A percentile compares a stretch with the other conserved stretches of the same genome.
These are phyloP conservation scores for Elymus sibiricus DNA, from an alignment of 176 grass and related monocot genomes.

Conservation along the genomic window DNA sequence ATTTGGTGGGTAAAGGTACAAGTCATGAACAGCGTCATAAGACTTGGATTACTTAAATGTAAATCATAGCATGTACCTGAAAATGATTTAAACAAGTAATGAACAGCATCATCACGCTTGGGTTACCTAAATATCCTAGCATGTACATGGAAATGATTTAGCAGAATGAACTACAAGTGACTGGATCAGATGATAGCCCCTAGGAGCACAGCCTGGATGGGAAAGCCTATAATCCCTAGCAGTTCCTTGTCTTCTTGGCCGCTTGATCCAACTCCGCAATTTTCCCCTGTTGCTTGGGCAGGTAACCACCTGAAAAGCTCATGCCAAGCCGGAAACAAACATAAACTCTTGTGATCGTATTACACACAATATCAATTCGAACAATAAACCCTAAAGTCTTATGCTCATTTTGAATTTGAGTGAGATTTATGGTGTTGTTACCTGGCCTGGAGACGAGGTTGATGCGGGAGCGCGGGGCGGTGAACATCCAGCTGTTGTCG, in stretches of 20 bases:
- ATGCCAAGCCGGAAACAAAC: background rate
- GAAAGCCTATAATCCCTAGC: constrained; percentile 14
- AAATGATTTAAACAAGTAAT: constrained; percentile 2
- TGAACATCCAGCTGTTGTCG: constrained; percentile 87
- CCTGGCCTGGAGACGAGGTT: constrained; percentile 69
- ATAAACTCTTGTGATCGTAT: background rate
- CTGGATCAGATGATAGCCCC: background rate
- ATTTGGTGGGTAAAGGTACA: constrained; percentile 1
- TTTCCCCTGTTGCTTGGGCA: constrained; percentile 40
- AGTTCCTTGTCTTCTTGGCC: constrained; percentile 59
- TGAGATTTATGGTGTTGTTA: constrained; percentile 19
- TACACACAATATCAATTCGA: background rate
- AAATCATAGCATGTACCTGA: background rate
- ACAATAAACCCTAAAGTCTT: background rate
- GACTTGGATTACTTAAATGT: background rate
- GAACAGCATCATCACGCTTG: background rate
- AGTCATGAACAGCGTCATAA: constrained; percentile 6
- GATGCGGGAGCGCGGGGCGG: constrained; percentile 73
- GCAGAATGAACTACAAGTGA: background rate
- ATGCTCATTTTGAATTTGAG: background rate
- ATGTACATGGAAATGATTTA: constrained; percentile 5
- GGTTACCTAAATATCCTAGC: background rate
- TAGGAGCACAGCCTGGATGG: background rate
- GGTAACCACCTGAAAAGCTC: constrained; percentile 52
- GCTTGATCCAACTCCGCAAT: constrained; percentile 24